Percentiles rank a stretch among this genome's conserved stretches.
Evolutionary conservation across 768 basidiomycete species (phyloP).

Genomic region (Boletus edulis): DNA sequence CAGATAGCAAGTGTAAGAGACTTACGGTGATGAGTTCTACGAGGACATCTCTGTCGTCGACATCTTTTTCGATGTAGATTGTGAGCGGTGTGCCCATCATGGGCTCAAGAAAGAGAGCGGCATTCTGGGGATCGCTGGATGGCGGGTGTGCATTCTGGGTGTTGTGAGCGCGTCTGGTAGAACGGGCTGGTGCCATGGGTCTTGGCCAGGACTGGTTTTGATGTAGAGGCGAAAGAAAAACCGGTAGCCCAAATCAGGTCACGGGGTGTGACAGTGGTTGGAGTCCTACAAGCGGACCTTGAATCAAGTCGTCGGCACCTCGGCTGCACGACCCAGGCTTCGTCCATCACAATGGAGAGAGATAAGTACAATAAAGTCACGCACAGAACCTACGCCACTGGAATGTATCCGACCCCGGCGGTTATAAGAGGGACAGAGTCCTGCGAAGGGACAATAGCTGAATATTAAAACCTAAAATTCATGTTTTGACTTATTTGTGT

Average conservation of each 20-base stretch:
- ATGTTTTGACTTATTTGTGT: conserved; percentile 27
- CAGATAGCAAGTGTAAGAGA: conserved; percentile 17
- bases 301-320: conserved; percentile 7
- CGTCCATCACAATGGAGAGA: conserved; percentile 1
- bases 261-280: conserved; percentile 25
- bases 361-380: background rate
- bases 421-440: background rate
- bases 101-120: conserved; percentile 72
- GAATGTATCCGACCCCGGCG: background rate
- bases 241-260: conserved; percentile 13
- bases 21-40: conserved; percentile 65
- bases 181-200: conserved; percentile 84
- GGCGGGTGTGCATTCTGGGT: conserved; percentile 26
- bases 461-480: background rate
- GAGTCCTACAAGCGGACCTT: conserved; percentile 29
- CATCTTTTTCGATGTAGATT: conserved; percentile 80
- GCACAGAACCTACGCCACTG: background rate
- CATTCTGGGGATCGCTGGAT: conserved; percentile 36
- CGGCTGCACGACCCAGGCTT: background rate
- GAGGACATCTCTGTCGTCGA: conserved; percentile 63
- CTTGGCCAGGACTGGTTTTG: conserved; percentile 36
- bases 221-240: conserved; percentile 21
- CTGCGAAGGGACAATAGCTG: too few species aligned
- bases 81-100: conserved; percentile 75
- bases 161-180: conserved; percentile 51